A percentile compares a stretch with the other conserved stretches of the same genome.
Conservation (phyloP, 1,284 basidiomycete genomes). For the Pisolithus thermaeus region DNA sequence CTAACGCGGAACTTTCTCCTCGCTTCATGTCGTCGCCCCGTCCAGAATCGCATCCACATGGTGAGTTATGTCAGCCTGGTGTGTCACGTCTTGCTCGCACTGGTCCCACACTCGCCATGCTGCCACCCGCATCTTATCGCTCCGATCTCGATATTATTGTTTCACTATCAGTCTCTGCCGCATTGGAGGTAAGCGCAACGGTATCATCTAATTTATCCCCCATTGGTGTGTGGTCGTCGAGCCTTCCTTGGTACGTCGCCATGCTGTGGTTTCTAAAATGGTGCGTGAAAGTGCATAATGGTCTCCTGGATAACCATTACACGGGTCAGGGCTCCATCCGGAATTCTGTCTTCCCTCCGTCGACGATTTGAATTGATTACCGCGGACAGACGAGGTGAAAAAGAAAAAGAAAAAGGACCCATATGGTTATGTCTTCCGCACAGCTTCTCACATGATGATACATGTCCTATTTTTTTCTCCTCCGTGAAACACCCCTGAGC, state of each 20-base stretch:
- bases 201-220: neutral
- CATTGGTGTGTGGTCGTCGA: neutral
- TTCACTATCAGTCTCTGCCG: neutral
- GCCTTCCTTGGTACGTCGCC: neutral
- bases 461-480: constrained; percentile 4
- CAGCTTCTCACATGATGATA: constrained; percentile 16
- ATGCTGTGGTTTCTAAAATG: neutral
- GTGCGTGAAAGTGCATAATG: neutral
- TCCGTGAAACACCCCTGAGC: neutral
- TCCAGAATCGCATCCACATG: constrained; percentile 11
- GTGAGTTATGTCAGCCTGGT: constrained; percentile 6
- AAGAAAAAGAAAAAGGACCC: constrained; percentile 27
- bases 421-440: constrained; percentile 25
- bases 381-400: constrained; percentile 22
- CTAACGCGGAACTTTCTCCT: constrained; percentile 28
- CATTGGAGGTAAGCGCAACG: neutral
- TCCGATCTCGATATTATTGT: constrained; percentile 3
- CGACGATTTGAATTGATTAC: constrained; percentile 31
- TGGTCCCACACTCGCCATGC: constrained; percentile 14
- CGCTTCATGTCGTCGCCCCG: constrained; percentile 20
- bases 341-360: constrained; percentile 15
- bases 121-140: constrained; percentile 14
- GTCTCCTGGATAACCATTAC: neutral
- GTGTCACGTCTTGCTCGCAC: constrained; percentile 6
- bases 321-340: constrained; percentile 16